Evolutionary conservation across 192 early-diverging fungal genomes (phyloP).

Genomic region (Linnemannia elongata): DNA sequence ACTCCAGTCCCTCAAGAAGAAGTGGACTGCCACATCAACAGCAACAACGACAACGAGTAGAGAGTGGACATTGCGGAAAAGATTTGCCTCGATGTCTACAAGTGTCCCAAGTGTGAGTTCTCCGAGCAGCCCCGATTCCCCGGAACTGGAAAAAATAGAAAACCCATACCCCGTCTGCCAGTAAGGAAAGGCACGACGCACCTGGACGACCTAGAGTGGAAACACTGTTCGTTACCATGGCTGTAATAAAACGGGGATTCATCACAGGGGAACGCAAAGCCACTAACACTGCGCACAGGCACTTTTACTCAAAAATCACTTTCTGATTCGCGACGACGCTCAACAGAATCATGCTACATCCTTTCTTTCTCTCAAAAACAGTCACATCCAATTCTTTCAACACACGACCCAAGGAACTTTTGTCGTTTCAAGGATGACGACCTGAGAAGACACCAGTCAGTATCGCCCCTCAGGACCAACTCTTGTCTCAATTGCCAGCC

Average conservation of each 20-base stretch:
- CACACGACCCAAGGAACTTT: too few relatives aligned
- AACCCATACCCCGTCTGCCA: background rate
- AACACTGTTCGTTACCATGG: background rate
- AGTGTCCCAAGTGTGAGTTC: conserved; percentile 5
- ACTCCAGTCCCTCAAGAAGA: background rate
- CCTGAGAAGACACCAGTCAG: too few relatives aligned
- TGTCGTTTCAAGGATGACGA: too few relatives aligned
- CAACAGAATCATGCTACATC: too few relatives aligned
- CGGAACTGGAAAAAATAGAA: background rate
- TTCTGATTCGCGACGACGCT: too few relatives aligned
- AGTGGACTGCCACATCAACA: background rate
- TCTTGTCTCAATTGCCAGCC: too few relatives aligned
- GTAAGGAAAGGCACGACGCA: background rate
- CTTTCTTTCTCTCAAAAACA: too few relatives aligned
- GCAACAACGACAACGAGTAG: background rate
- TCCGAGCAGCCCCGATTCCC: background rate
- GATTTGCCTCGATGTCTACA: conserved; percentile 3
- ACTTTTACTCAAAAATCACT: too few relatives aligned
- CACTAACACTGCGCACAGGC: too few relatives aligned
- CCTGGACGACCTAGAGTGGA: background rate
- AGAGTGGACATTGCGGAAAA: conserved; percentile 2
- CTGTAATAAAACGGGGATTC: background rate
- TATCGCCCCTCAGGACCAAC: too few relatives aligned
- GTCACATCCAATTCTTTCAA: too few relatives aligned
- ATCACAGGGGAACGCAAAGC: background rate